A percentile compares a stretch with the other conserved stretches of the same genome.
Conservation (phyloP, 805 yeast species). For the Candida oleophila region DNA sequence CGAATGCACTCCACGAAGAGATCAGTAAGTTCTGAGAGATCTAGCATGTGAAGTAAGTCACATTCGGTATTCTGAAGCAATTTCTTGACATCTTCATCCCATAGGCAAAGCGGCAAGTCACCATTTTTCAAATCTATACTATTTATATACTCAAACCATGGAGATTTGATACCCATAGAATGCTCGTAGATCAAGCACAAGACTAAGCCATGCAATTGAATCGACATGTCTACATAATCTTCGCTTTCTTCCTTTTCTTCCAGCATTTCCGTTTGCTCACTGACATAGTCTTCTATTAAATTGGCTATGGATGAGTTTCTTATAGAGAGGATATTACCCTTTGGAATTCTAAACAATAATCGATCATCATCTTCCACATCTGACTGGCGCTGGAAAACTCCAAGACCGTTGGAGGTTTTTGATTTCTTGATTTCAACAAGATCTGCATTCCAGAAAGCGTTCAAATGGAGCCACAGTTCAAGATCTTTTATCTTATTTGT, state of each 20-base stretch:
- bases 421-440: constrained; percentile 26
- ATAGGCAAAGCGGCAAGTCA: constrained; percentile 44
- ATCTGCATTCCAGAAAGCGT: constrained; percentile 54
- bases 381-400: constrained; percentile 56
- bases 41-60: constrained; percentile 59
- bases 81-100: constrained; percentile 52
- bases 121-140: constrained; percentile 44
- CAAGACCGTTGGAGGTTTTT: constrained; percentile 58
- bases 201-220: constrained; percentile 65
- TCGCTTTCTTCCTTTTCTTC: constrained; percentile 10
- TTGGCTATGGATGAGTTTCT: constrained; percentile 65
- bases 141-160: constrained; percentile 71
- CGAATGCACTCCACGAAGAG: constrained; percentile 39
- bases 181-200: constrained; percentile 73
- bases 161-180: constrained; percentile 58
- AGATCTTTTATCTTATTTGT: not conserved
- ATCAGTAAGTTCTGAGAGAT: constrained; percentile 39
- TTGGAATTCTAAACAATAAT: constrained; percentile 59
- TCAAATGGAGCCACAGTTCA: constrained; percentile 52
- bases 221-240: constrained; percentile 33
- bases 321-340: constrained; percentile 54
- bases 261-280: constrained; percentile 16
- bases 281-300: constrained; percentile 55
- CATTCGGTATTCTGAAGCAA: constrained; percentile 61
- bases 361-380: constrained; percentile 28